Percentiles rank a stretch among this genome's conserved stretches.
phyloP scores from a whole-genome alignment of 75 land plant species.

The Cryptomeria japonica region DNA sequence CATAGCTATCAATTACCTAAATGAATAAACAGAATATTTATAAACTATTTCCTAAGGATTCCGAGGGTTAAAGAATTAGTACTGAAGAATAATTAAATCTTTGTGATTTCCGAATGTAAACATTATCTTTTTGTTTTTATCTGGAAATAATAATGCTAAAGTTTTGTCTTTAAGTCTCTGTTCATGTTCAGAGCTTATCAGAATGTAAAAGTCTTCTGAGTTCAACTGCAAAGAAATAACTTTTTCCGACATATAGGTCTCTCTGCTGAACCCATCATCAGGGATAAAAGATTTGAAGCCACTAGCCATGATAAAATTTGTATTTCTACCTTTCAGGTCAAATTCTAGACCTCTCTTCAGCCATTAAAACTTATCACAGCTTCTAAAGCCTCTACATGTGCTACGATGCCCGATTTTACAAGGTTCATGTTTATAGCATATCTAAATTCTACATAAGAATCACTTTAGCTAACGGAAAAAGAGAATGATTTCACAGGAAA shows the following conservation, averaged over 20 bases:
- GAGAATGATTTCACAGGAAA: neutral
- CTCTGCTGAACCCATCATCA: too few relatives aligned
- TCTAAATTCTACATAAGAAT: neutral
- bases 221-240: too few relatives aligned
- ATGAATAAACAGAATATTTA: neutral
- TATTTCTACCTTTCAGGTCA: neutral
- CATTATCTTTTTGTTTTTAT: neutral
- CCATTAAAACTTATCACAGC: neutral
- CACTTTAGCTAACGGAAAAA: too few relatives aligned
- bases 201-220: too few relatives aligned
- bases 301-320: too few relatives aligned
- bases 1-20: neutral
- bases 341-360: neutral
- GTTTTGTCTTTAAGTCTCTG: too few relatives aligned
- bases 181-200: too few relatives aligned
- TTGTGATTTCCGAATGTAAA: neutral
- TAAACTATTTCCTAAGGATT: neutral
- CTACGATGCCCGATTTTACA: neutral
- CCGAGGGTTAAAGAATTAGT: neutral
- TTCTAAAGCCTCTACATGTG: too few relatives aligned
- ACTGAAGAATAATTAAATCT: neutral
- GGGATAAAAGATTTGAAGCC: too few relatives aligned
- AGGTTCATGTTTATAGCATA: neutral
- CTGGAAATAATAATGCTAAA: neutral
- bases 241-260: too few relatives aligned